Evolutionary conservation across 345 rosid species (phyloP).

Genomic region (Populus tremula): DNA sequence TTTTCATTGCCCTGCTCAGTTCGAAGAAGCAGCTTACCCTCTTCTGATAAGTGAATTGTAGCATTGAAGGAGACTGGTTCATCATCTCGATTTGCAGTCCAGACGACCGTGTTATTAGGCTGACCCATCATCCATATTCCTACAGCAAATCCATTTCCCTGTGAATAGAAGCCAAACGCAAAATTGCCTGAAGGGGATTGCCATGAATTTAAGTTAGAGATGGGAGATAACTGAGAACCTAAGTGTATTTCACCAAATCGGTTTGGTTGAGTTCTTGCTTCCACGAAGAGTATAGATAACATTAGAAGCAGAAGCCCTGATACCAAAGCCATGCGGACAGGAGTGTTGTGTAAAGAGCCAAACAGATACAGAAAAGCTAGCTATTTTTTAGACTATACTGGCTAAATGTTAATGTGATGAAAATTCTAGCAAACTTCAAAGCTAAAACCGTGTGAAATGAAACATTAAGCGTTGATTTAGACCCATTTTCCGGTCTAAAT

Average conservation of each 20-base stretch:
- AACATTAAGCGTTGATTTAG: too few species aligned
- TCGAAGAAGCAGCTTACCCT: constrained; percentile 20
- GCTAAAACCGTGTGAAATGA: background rate
- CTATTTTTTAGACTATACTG: background rate
- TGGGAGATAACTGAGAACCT: constrained; percentile 5
- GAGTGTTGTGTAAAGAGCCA: background rate
- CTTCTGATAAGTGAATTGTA: background rate
- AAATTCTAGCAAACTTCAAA: background rate
- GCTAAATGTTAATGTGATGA: background rate
- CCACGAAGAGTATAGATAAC: background rate
- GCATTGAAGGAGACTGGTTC: constrained; percentile 11
- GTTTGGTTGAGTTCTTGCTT: background rate
- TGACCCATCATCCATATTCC: constrained; percentile 14
- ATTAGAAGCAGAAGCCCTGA: background rate
- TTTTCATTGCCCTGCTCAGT: constrained; percentile 1
- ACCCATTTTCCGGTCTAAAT: too few species aligned
- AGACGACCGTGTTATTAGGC: constrained; percentile 8
- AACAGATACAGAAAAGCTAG: background rate
- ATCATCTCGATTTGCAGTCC: constrained; percentile 33
- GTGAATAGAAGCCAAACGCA: constrained; percentile 32
- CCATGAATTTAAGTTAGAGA: background rate
- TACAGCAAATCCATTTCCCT: background rate
- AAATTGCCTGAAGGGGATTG: constrained; percentile 23
- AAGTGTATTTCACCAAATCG: background rate
- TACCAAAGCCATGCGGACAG: background rate